Base-by-base conservation (phyloP, 1,284 basidiomycete genomes). In the Apiotrichum akiyoshidainum region DNA sequence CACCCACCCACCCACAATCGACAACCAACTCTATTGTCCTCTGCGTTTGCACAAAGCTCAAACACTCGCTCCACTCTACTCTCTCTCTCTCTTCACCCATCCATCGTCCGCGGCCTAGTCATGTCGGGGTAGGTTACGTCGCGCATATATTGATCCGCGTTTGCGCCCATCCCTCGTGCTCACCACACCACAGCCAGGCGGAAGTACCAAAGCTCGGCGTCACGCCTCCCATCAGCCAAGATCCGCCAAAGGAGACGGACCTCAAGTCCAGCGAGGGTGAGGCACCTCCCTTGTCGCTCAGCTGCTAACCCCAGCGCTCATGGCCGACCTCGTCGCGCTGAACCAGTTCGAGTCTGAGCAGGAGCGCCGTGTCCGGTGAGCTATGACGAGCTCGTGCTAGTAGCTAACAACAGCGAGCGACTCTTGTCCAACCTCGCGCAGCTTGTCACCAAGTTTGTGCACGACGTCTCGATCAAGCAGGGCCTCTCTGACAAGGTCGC, bases 391-490 rank as follows among this genome's bases (percentile, higher is more conserved):
- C 33, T 37, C 19, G 14, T 19, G 21, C 49, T 55, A 40, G 60
- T 33, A 22, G n/a, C 40, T 8, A 3, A 11, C 48, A 44, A 39
- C 74, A 98, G 94, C 80, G 95, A 99, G 81, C 85, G 89, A 62
- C 91, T 98, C 19, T 83, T 99, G 26, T 94, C 91, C 34, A 88
- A 90, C 62, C 85, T 99, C 49, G 87, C 92, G 58, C 85, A 87
- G 57, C 83, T 97, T 47, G 92, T 98, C 63, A 92, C 93, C 80
- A 87, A 90, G 73, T 99, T 99, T 75, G 96, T 99, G 47, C 86
- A 86, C 72, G 85, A 86, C 64, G 87, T 94, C 2, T 89, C 89
- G 19, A 79, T 94, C 65, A 80, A 84, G 54, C 83, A 65, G 45
- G 94, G 94, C 16, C 81, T 96, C 62, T 93, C 92, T 22, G 92